A percentile compares a stretch with the other conserved stretches of the same genome.
Conservation (phyloP, 371 early-diverging fungal species). For the Rhizopus stolonifer region DNA sequence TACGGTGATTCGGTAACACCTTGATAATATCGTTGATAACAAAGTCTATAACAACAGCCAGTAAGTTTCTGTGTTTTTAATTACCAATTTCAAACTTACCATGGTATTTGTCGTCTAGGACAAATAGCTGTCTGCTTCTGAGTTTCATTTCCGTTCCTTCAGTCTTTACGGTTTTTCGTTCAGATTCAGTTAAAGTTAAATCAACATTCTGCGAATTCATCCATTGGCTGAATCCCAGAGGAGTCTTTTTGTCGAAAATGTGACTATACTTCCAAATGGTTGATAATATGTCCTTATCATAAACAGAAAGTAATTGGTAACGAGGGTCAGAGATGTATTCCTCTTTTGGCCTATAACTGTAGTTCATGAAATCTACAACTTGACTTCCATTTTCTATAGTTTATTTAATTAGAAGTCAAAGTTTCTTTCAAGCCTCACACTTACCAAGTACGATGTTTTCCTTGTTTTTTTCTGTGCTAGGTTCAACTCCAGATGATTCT, state of each 20-base stretch:
- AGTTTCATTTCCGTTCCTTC: conserved; percentile 4
- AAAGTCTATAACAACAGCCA: conserved; percentile 6
- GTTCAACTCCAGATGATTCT: conserved; percentile 1
- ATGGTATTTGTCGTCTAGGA: background rate
- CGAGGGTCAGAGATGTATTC: conserved; percentile 7
- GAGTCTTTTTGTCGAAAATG: conserved; percentile 1
- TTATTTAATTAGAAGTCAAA: conserved; percentile 7
- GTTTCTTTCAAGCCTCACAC: conserved; percentile 1
- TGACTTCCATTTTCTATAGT: conserved; percentile 12
- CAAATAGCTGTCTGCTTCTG: conserved; percentile 3
- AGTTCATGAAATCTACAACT: conserved; percentile 7
- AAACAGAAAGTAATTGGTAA: conserved; percentile 9
- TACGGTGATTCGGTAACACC: conserved; percentile 12
- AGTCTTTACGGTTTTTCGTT: background rate
- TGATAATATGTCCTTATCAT: conserved; percentile 13
- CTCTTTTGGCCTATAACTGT: conserved; percentile 13
- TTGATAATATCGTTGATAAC: conserved; percentile 4
- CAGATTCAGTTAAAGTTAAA: conserved; percentile 3
- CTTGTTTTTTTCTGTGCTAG: background rate
- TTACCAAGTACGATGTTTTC: conserved; percentile 5
- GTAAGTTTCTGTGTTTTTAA: conserved; percentile 3
- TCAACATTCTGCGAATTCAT: conserved; percentile 3
- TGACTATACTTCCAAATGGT: conserved; percentile 4
- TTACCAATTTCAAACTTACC: conserved; percentile 2
- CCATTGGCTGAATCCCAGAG: conserved; percentile 5